Conservation (phyloP, 2,329 filamentous ascomycete genomes). For the Apiospora saccharicola region DNA sequence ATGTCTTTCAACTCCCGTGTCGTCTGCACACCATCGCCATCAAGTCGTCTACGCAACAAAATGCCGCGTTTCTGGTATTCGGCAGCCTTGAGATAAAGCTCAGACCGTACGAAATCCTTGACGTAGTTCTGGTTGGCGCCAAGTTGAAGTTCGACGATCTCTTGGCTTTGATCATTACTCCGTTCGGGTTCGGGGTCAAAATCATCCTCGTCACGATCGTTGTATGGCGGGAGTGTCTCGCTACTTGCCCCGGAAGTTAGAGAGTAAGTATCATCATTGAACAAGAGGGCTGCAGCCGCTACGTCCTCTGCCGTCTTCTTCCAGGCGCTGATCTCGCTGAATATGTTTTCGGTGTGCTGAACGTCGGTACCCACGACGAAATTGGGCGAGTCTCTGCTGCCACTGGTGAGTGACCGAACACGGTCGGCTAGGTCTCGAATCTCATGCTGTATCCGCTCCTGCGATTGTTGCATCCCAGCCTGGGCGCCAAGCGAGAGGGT, state of each 20-base stretch:
- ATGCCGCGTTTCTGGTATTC: conserved; percentile 37
- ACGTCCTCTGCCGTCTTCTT: conserved; percentile 39
- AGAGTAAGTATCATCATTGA: conserved; percentile 26
- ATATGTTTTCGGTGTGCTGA: conserved; percentile 29
- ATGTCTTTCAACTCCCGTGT: conserved; percentile 33
- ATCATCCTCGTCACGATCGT: conserved; percentile 31
- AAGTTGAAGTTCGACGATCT: conserved; percentile 34
- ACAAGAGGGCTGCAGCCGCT: conserved; percentile 35
- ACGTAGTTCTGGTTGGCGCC: conserved; percentile 38
- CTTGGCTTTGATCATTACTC: conserved; percentile 31
- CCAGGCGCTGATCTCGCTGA: conserved; percentile 38
- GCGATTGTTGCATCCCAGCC: conserved; percentile 36
- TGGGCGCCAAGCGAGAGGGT: conserved; percentile 39
- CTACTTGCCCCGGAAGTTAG: conserved; percentile 27
- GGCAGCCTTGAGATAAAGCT: conserved; percentile 36
- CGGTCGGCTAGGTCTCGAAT: conserved; percentile 36
- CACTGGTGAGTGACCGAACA: conserved; percentile 30
- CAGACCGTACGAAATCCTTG: conserved; percentile 31
- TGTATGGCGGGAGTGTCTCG: conserved; percentile 27
- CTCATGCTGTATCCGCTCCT: conserved; percentile 37
- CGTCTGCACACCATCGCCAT: conserved; percentile 22
- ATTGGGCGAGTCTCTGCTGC: not conserved
- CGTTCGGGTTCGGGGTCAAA: conserved; percentile 39
- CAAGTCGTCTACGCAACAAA: conserved; percentile 33
- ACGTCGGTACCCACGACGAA: not conserved